Base-by-base conservation (phyloP, 306 rosid genomes). In the Castanea mollissima region DNA sequence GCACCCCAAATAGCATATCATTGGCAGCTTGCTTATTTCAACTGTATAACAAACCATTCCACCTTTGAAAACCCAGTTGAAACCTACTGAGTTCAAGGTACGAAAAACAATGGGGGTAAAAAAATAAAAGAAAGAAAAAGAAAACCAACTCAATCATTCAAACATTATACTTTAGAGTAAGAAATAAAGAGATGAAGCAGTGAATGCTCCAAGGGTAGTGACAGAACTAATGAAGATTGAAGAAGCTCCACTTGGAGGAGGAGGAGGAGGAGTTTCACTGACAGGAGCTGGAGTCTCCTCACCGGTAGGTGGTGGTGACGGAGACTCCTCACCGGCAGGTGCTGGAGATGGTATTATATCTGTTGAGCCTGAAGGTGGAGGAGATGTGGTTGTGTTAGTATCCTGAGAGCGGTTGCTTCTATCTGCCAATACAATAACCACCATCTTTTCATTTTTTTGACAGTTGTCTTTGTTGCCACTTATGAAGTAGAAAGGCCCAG, bases 401-500 rank as follows among this genome's bases (percentile, higher is more conserved):
- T 83, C 81, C 18, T 34, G n/a, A 8, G 65, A 75, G 78, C 74
- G 51, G 62, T 87, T 82, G 83, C 69, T 91, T 80, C 94, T 88
- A 27, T 93, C 90, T 38, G 97, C 87, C 83, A 96, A 44, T 1
- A 96, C 97, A 82, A 80, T 71, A 52, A 92, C 88, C 41, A 79
- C 84, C 55, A 96, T 8, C 84, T 96, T 96, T 87, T 96, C 94
- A 85, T 93, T 93, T 81, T 89, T 89, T 25, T 63, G 75, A 70
- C 99, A 96, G 76, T 81, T 85, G n/a, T 90, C 90, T 81, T 83
- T 88, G 86, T 82, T 90, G 18, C 99, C 99, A 73, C 97, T 91
- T 25, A 93, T 85, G 86, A 96, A 96, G 76, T 55, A 90, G 85
- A 86, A 84, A 55, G 90, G 71, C 25, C 99, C 99, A 5, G 99